These are phyloP conservation scores for Boletus rex-veris DNA, from an alignment of 768 basidiomycete species.

Conservation along the genomic window DNA sequence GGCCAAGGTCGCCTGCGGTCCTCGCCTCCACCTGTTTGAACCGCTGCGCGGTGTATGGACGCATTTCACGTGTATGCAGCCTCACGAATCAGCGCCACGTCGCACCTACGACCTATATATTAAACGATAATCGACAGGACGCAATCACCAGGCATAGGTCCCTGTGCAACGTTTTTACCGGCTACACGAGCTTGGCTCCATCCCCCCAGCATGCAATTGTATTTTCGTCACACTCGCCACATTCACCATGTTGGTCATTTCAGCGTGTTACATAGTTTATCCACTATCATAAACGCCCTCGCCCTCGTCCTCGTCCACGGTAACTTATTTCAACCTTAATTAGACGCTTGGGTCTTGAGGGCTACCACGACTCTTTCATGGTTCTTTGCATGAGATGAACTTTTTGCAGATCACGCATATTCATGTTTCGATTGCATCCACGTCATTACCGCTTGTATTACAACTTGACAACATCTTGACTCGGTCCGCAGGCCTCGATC, in stretches of 20 bases:
- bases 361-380: neutral
- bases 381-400: neutral
- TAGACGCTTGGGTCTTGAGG: constrained; percentile 5
- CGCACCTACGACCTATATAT: constrained; percentile 12
- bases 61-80: neutral
- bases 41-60: neutral
- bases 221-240: neutral
- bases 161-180: constrained; percentile 2
- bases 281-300: constrained; percentile 12
- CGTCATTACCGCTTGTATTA: constrained; percentile 2
- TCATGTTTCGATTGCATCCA: neutral
- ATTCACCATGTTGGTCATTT: neutral
- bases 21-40: constrained; percentile 19
- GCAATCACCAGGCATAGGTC: constrained; percentile 6
- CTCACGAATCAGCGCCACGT: constrained; percentile 5
- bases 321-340: constrained; percentile 17
- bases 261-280: constrained; percentile 21
- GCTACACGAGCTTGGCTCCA: neutral
- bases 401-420: neutral
- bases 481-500: too few relatives aligned
- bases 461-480: neutral
- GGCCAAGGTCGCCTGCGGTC: constrained; percentile 10
- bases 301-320: neutral
- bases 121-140: constrained; percentile 8
- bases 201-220: neutral